phyloP scores from a whole-genome alignment of 768 basidiomycete species.

The Naganishia vaughanmartiniae region DNA sequence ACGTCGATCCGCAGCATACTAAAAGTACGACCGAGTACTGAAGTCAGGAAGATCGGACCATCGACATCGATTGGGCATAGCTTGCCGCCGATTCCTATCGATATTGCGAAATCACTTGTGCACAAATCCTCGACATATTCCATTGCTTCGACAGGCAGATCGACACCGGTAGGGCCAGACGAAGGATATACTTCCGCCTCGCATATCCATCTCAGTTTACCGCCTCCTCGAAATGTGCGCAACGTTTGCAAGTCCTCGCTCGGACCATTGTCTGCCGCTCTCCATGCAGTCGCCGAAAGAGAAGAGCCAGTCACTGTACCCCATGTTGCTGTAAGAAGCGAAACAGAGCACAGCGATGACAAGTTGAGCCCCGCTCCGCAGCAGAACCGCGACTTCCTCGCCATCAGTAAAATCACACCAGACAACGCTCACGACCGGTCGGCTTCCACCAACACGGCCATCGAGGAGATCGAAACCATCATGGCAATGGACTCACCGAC shows the following conservation, averaged over 20 bases:
- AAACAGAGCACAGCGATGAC: not conserved
- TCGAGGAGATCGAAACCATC: slow-evolving; percentile 34
- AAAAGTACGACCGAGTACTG: slow-evolving; percentile 24
- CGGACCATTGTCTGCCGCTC: not conserved
- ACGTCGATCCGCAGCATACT: slow-evolving; percentile 30
- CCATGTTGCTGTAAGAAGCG: no score
- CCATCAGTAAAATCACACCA: not conserved
- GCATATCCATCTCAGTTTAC: not conserved
- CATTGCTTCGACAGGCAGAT: slow-evolving; percentile 10
- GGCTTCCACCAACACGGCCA: slow-evolving; percentile 16
- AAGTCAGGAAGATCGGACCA: not conserved
- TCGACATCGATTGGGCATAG: slow-evolving; percentile 12
- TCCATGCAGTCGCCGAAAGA: not conserved
- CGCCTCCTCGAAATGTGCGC: not conserved
- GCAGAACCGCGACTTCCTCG: not conserved
- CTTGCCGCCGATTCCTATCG: slow-evolving; percentile 28
- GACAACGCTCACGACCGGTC: slow-evolving; percentile 4
- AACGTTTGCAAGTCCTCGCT: not conserved
- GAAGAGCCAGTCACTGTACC: not conserved
- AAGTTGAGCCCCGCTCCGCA: not conserved
- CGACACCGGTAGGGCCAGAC: not conserved
- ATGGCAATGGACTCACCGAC: slow-evolving; percentile 30
- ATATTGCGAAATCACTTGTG: slow-evolving; percentile 15
- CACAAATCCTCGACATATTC: slow-evolving; percentile 10
- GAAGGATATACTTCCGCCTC: slow-evolving; percentile 10